Base-by-base conservation (phyloP, 176 grass and related monocot species). In the Pontederia paniculata region DNA sequence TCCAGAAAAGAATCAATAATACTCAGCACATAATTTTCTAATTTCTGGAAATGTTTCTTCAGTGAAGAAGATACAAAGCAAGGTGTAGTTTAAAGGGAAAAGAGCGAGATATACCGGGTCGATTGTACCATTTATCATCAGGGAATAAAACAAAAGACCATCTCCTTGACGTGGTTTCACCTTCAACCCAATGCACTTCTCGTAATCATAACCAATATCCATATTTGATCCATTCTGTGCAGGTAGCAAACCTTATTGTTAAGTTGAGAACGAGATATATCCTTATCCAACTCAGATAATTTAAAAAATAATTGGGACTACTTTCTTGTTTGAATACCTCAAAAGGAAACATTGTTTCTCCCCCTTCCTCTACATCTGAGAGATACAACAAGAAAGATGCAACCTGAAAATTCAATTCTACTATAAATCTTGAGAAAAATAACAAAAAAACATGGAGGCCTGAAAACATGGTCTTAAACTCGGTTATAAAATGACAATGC, bases 331-430 rank as follows among this genome's bases (percentile, higher is more conserved):
- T 20, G 55, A n/a, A 58, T 45, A 88, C 93, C 93, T 98, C 93
- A 45, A 79, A 98, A 59, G 93, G 93, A 73, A 91, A 98, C 93
- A 98, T 98, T 15, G 93, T 98, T 91, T 98, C 93, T 65, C 93
- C 93, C 28, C 93, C 86, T 98, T 84, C 93, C 63, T 98, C 93
- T 0, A 98, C 93, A 57, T 98, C 77, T 37, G 80, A 80, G 21
- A 98, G 76, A 80, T 98, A 98, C 28, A 98, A 83, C 63, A 98
- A 82, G 72, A 91, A 98, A 66, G 93, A 88, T n/a, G 93, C 86
- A 14, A 88, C 83, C 93, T 98, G 65, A 42, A 18, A 70, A 68
- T 45, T 46, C 59, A 25, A 74, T 62, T 74, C 69, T 45, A 75
- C 43, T 57, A 64, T 57, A 37, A 42, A 45, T 19, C 25, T 11